Evolutionary conservation across 257 asterid genomes (phyloP), one percentile per base, ranked within the genome.

Genomic region (Echites panduratus): DNA sequence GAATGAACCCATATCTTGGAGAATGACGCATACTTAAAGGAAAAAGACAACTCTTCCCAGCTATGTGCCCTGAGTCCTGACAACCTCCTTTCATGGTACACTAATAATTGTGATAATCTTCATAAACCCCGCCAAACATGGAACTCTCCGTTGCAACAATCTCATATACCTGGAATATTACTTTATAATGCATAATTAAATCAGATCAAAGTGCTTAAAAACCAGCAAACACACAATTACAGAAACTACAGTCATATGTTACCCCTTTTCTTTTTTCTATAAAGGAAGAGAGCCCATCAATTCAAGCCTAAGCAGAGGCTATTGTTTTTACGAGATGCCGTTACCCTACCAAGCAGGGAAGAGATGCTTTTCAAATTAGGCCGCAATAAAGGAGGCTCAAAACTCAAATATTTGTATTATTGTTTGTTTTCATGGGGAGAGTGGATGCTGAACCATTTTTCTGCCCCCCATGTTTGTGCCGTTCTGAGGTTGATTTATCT

Each of bases 1-100:
- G 76, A 82, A 83, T 66, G 84, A 79, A 82, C 86, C 79, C 80
- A 85, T 79, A 84, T 84, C 83, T 84, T 73, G 77, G 88, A 82
- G 84, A 84, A 84, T 81, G 85, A 84, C 73, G 80, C 81, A 68
- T 73, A 78, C 79, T 81, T 79, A 17, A 72, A 70, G 80, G 89
- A 78, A 88, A 86, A 82, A 68, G 91, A 82, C 82, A 54, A 79
- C 57, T 13, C 41, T 63, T 82, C 81, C 80, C 83, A 68, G 80
- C 81, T 69, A 69, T 78, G 35, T 73, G 70, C 77, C 79, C 77
- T 47, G 50, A 69, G 43, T 73, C 54, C 77, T 72, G 81, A 82
- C 80, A 76, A 76, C 67, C 75, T 72, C 74, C 73, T 59, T 77
- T 64, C 79, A 63, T 61, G 76, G 80, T 82, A 73, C 84, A 64